Evolutionary conservation across 2,329 filamentous ascomycete species (phyloP), one percentile per base, ranked within the genome.

Genomic region (Phoma sp.): DNA sequence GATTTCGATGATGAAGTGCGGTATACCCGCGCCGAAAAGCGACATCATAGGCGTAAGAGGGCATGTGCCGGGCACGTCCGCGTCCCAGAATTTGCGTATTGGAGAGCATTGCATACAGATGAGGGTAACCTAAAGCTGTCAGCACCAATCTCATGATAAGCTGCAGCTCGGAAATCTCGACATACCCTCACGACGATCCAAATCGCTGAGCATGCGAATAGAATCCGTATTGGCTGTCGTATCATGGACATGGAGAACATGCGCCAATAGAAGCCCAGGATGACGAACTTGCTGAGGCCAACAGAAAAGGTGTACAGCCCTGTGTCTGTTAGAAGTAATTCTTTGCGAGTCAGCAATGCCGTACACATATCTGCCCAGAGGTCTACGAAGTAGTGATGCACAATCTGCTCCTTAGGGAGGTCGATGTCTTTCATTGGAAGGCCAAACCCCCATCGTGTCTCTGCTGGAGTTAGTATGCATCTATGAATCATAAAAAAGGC

Each of bases 401-500:
- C 27, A n/a, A 67, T 58, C 21, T 58, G n/a, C 1, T 64, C 57
- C 6, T 55, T 38, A 13, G 59, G 38, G 12, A 63, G 40, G 15
- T 61, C 25, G 43, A 66, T 60, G 13, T 65, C 52, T 21, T 48
- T 29, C 12, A 68, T 41, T 21, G 45, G 57, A 12, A 57, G 55
- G 3, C 65, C 65, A 9, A 68, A 58, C 2, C 65, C 65, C 65
- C 65, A 68, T 51, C 65, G 55, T 51, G 61, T 63, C 38, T 68
- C 65, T 68, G 33, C 15, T 33, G n/a, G 17, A 21, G 43, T 63
- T 25, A 62, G 58, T 37, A 21, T 10, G 9, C 17, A 17, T 40
- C 17, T 31, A 27, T 17, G 29, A 7, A 22, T n/a, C 7, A 25
- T 15, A 17, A 25, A 21, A 6, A 17, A 8, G 8, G 58, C 22